A percentile compares a stretch with the other conserved stretches of the same genome.
phyloP scores from a whole-genome alignment of 352 stramenopile species.

The Phytophthora cajani region DNA sequence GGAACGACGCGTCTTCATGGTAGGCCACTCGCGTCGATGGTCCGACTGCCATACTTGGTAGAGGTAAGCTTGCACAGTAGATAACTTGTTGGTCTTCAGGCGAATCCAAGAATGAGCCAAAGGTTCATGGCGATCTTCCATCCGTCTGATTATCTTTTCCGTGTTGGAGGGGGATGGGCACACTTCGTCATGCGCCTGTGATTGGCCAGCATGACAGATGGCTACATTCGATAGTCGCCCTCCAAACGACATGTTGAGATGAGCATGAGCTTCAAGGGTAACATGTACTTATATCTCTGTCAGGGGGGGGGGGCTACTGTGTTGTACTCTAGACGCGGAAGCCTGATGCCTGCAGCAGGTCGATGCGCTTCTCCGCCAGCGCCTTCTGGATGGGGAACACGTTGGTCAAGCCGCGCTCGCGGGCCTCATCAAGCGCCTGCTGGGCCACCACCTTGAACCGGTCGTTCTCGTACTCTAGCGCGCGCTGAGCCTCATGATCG shows the following conservation, averaged over 20 bases:
- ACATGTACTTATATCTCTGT: not conserved
- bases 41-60: conserved; percentile 13
- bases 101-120: not conserved
- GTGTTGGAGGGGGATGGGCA: conserved; percentile 1
- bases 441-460: conserved; percentile 66
- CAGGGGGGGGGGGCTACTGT: not conserved
- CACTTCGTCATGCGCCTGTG: conserved; percentile 4
- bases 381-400: conserved; percentile 79
- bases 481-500: conserved; percentile 40
- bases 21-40: conserved; percentile 26
- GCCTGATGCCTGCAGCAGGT: conserved; percentile 70
- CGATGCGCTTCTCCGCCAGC: conserved; percentile 71
- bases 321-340: conserved; percentile 65
- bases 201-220: not conserved
- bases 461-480: conserved; percentile 57
- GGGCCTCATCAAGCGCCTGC: conserved; percentile 63
- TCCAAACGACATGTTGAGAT: conserved; percentile 7
- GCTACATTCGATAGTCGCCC: not conserved
- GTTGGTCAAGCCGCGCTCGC: conserved; percentile 64
- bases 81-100: not conserved
- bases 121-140: not conserved
- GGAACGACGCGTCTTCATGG: conserved; percentile 7
- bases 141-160: conserved; percentile 2
- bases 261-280: not conserved
- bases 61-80: not conserved